These are phyloP conservation scores for Pistacia vera DNA, from an alignment of 345 rosid genomes.

Conservation along the genomic window DNA sequence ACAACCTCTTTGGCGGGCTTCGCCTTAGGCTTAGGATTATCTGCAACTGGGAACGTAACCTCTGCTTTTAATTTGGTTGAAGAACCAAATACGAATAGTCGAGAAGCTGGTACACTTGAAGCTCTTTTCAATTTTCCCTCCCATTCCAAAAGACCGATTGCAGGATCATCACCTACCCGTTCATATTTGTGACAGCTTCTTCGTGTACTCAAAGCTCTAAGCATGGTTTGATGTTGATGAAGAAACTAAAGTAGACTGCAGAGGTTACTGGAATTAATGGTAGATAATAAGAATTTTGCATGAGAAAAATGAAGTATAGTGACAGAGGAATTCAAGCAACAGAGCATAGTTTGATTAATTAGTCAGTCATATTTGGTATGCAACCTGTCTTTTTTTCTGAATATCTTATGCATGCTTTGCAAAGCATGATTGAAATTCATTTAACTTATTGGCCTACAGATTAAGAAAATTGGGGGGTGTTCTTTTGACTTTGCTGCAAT, in stretches of 20 bases:
- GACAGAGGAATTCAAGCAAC: neutral
- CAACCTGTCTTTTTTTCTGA: neutral
- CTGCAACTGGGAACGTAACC: constrained; percentile 9
- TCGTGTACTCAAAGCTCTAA: constrained; percentile 64
- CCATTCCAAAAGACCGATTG: constrained; percentile 18
- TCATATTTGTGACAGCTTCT: constrained; percentile 51
- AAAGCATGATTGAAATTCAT: neutral
- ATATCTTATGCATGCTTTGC: neutral
- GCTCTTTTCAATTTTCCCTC: constrained; percentile 45
- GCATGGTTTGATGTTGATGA: constrained; percentile 33
- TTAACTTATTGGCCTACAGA: neutral
- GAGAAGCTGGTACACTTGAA: constrained; percentile 44
- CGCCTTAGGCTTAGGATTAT: neutral
- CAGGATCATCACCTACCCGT: constrained; percentile 42
- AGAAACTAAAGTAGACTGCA: neutral
- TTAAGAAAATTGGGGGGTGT: neutral
- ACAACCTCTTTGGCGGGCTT: constrained; percentile 34
- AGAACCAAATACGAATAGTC: constrained; percentile 20
- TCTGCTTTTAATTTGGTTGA: constrained; percentile 17
- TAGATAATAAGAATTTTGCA: constrained; percentile 12
- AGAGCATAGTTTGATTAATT: neutral
- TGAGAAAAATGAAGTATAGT: neutral
- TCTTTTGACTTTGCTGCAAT: neutral
- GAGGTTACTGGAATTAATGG: neutral
- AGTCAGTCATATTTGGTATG: constrained; percentile 8